Percentiles rank a stretch among this genome's conserved stretches.
phyloP scores from a whole-genome alignment of 2,329 filamentous ascomycete genomes.

The Lachnellula arida region DNA sequence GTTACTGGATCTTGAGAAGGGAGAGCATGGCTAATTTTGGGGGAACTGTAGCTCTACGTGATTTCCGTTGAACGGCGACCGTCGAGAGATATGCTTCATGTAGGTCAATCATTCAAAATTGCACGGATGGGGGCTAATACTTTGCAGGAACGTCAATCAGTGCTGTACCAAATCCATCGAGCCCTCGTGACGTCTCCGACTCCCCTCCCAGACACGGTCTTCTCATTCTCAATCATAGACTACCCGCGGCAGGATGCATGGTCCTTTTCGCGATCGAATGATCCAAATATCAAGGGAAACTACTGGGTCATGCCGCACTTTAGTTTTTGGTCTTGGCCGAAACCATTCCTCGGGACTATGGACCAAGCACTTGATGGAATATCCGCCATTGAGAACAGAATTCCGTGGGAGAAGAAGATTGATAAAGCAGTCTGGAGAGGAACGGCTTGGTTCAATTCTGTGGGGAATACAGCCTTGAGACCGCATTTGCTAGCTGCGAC shows the following conservation, averaged over 20 bases:
- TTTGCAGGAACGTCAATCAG: constrained; percentile 43
- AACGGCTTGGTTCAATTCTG: constrained; percentile 43
- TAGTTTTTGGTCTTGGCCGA: constrained; percentile 50
- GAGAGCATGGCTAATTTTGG: not conserved
- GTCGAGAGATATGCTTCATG: constrained; percentile 41
- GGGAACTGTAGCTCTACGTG: constrained; percentile 37
- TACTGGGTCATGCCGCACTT: constrained; percentile 53
- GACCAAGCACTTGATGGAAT: constrained; percentile 37
- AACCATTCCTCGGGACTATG: constrained; percentile 45
- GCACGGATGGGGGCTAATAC: constrained; percentile 12
- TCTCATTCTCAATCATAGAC: constrained; percentile 49
- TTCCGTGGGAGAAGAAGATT: constrained; percentile 34
- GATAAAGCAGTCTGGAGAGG: constrained; percentile 47
- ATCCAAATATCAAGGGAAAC: constrained; percentile 33
- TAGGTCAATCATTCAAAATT: constrained; percentile 8
- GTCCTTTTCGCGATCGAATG: constrained; percentile 44
- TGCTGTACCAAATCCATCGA: constrained; percentile 49
- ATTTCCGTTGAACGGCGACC: constrained; percentile 39
- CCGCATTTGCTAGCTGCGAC: constrained; percentile 20
- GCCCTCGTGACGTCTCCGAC: constrained; percentile 47
- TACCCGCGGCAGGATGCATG: constrained; percentile 41
- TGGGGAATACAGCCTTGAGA: constrained; percentile 24
- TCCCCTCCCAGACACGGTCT: constrained; percentile 45
- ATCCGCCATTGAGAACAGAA: constrained; percentile 32
- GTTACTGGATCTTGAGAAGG: not conserved